Evolutionary conservation across 768 basidiomycete species (phyloP), one percentile per base, ranked within the genome.

Genomic region (Boletus sp.): DNA sequence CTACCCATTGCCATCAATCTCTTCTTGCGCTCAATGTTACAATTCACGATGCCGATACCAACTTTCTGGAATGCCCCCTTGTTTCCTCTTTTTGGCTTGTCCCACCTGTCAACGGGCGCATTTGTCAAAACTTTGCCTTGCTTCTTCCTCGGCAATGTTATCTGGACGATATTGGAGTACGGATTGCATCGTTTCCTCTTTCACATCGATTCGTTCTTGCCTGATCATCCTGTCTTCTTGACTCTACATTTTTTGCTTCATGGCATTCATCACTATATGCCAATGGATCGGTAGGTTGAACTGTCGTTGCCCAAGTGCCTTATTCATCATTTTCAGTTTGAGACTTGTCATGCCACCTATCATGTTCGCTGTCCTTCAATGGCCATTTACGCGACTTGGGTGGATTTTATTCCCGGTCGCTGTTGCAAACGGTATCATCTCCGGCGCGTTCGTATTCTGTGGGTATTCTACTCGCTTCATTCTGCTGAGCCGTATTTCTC

Each of bases 121-220:
- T 74, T 86, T 55, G 61, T 73, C 10, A 84, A 89, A 64, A 80
- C 86, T 0, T 52, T 81, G 18, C 60, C 75, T 0, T 96, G 86
- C 73, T 98, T 95, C 79, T 71, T 93, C 57, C 50, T 85, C 41
- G 97, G 97, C 6, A 94, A 92, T 70, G 33, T 97, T 49, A 78
- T 96, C 54, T 99, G 96, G 96, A 98, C 97, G 0, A 70, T 97
- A 56, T 75, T 97, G 71, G 97, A 98, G 73, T 99, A 98, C 70
- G 76, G 79, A 12, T 76, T 99, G 66, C 97, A 99, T 74, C 88
- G 97, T 41, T 98, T 98, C 84, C 76, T 99, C 49, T 99, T 99
- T 85, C 97, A 99, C 73, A 76, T 99, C 64, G 97, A 99, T 68
- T 79, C 84, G 9, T 73, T 80, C 66, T 82, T 99, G 20, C 97